phyloP scores from a whole-genome alignment of 306 rosid species.

The Trifolium repens region DNA sequence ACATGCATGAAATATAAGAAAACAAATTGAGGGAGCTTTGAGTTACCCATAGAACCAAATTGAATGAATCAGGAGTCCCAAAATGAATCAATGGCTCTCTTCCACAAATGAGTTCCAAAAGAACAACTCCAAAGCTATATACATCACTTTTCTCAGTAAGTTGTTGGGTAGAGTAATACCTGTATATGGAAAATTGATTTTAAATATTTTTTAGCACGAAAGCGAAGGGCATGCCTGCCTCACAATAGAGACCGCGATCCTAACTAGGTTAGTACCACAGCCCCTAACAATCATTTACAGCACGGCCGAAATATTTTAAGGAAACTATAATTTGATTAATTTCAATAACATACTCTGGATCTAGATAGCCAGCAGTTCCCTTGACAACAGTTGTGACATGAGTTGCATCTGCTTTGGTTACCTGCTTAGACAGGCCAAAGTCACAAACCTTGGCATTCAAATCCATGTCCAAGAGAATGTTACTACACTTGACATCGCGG shows the following conservation, averaged over 20 bases:
- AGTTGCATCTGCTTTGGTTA: constrained; percentile 72
- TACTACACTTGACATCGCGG: constrained; percentile 91
- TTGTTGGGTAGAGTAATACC: constrained; percentile 87
- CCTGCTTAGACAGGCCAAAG: constrained; percentile 92
- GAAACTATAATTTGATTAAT: constrained; percentile 4
- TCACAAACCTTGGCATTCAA: constrained; percentile 95
- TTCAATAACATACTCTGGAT: constrained; percentile 78
- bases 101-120: constrained; percentile 94
- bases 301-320: no score
- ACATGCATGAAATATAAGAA: neutral
- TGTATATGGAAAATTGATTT: constrained; percentile 35
- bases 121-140: constrained; percentile 91
- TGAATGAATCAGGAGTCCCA: constrained; percentile 91
- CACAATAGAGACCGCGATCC: neutral
- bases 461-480: constrained; percentile 83
- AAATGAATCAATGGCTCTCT: constrained; percentile 85
- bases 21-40: neutral
- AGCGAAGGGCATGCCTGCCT: neutral
- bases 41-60: constrained; percentile 90
- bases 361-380: constrained; percentile 96
- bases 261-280: no score
- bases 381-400: constrained; percentile 95
- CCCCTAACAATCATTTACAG: no score
- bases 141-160: constrained; percentile 93
- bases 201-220: no score